These are phyloP conservation scores for Plantago coronopus DNA, from an alignment of 305 asterid genomes.

Conservation along the genomic window DNA sequence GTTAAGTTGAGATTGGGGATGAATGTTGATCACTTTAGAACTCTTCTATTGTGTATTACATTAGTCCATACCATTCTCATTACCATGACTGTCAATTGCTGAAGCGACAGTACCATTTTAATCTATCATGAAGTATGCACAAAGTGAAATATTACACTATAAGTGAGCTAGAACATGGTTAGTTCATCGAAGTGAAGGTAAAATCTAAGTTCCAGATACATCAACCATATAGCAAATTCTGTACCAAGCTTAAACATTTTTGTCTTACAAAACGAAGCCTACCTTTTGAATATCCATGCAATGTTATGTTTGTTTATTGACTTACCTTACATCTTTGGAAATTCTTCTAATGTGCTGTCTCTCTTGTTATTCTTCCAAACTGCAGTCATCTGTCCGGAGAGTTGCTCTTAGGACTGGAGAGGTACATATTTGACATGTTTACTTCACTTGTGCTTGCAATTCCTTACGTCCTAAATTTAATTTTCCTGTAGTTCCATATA, in stretches of 20 bases:
- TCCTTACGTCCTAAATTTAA: not conserved
- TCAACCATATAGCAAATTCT: too few relatives aligned
- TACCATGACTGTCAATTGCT: not conserved
- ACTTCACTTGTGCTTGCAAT: not conserved
- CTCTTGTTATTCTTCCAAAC: slow-evolving; percentile 22
- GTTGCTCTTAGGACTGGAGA: slow-evolving; percentile 63
- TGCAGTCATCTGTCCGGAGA: slow-evolving; percentile 79
- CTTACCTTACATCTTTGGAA: slow-evolving; percentile 17
- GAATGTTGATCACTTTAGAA: not conserved
- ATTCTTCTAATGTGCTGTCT: slow-evolving; percentile 18
- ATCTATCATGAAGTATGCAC: not conserved
- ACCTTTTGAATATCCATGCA: not conserved
- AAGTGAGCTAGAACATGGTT: too few relatives aligned
- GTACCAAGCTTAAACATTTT: not conserved
- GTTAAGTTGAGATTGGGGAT: slow-evolving; percentile 5
- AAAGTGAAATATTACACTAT: not conserved
- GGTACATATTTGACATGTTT: slow-evolving; percentile 32
- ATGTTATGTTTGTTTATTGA: slow-evolving; percentile 3
- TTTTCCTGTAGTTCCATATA: not conserved
- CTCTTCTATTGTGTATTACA: not conserved
- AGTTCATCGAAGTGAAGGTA: too few relatives aligned
- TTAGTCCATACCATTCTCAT: not conserved
- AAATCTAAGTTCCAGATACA: too few relatives aligned
- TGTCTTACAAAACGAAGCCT: not conserved
- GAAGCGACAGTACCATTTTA: not conserved